These are phyloP conservation scores for Westerdykella sp. DNA, from an alignment of 2,329 filamentous ascomycete species.

Conservation along the genomic window DNA sequence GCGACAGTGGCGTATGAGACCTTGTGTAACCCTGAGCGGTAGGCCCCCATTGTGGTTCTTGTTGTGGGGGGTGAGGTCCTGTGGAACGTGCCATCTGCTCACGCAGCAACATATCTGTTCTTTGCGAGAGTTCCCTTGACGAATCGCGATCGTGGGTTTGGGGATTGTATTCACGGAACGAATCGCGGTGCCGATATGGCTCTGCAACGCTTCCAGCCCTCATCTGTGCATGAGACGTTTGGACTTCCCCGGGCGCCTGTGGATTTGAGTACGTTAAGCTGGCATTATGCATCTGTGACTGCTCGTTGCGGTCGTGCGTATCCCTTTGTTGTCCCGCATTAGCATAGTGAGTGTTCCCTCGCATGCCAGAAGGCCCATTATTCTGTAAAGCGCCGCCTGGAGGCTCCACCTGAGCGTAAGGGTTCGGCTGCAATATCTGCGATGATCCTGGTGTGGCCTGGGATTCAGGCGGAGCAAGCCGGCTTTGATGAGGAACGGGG, in stretches of 20 bases:
- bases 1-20: constrained; percentile 31
- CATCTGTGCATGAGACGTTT: constrained; percentile 19
- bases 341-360: constrained; percentile 31
- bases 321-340: constrained; percentile 27
- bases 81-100: constrained; percentile 17
- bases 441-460: constrained; percentile 17
- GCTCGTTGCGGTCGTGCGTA: constrained; percentile 26
- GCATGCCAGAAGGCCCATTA: constrained; percentile 32
- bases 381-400: constrained; percentile 21
- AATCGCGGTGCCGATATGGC: constrained; percentile 25
- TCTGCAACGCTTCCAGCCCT: constrained; percentile 22
- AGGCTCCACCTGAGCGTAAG: constrained; percentile 35
- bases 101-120: constrained; percentile 22
- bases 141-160: constrained; percentile 28
- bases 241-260: constrained; percentile 26
- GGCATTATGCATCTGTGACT: constrained; percentile 26
- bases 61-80: constrained; percentile 16
- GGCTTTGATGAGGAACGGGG: constrained; percentile 15
- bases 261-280: constrained; percentile 29
- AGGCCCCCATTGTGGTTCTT: constrained; percentile 11
- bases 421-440: constrained; percentile 34
- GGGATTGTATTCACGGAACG: constrained; percentile 12
- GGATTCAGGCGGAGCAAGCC: constrained; percentile 15
- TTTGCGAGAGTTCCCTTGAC: constrained; percentile 26
- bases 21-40: constrained; percentile 21